Base-by-base conservation (phyloP, 2,329 filamentous ascomycete genomes). In the Parasarocladium wereldwijsianum region DNA sequence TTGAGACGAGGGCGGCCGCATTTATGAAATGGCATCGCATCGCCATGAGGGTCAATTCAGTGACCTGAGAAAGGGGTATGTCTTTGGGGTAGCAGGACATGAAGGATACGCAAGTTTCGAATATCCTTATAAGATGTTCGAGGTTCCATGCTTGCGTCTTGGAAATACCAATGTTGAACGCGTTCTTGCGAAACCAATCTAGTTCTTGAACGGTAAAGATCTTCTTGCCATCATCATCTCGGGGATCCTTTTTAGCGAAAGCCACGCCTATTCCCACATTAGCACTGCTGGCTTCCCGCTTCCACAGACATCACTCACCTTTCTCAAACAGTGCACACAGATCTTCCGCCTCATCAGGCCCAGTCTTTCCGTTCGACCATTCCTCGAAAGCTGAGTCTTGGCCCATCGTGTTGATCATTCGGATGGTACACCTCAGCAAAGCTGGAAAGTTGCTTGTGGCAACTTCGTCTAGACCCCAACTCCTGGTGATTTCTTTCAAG, bases 151-250 rank as follows among this genome's bases (percentile, higher is more conserved):
- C 23, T 10, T 1, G 34, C 38, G 3, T 66, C 39, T 76, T 60
- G 36, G 73, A 70, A 4, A 87, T 51, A 0, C 74, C 76, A 6
- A 85, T 49, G 39, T 90, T 92, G 56, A 92, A 93, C 2, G 78
- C 66, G 38, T 81, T 87, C 37, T 76, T 76, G 21, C 76, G 77
- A 46, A 93, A 86, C 84, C 84, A 93, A 40, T 86, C 67, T 4
- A 92, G 58, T 41, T 93, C 84, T 3, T 60, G 48, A 1, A 63
- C 34, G 1, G 64, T 68, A 43, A 85, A 84, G 1, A 63, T 34
- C 36, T 52, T 67, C 18, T 52, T 49, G 7, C 56, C 58, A 12
- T 55, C 42, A 23, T 41, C 47, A 38, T 56, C 56, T 30, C 44
- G 56, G 3, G 43, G 53, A 12, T 47, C 50, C 34, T 51, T 38